Percentiles rank a stretch among this genome's conserved stretches.
Evolutionary conservation across 371 early-diverging fungal genomes (phyloP).

Genomic region (Mucor velutinosus): DNA sequence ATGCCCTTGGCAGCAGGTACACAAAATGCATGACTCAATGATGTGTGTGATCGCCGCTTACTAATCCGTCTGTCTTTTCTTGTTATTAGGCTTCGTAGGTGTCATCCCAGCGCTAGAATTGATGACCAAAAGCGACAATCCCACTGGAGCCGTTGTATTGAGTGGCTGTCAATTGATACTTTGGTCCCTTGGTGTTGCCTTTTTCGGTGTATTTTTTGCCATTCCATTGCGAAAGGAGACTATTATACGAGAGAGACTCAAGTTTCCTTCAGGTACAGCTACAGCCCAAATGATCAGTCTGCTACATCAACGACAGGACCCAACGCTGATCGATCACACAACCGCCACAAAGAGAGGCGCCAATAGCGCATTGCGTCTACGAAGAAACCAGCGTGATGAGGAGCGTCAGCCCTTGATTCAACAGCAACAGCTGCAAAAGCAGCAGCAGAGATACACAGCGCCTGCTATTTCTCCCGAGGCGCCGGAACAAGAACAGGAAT

Average conservation of each 20-base stretch:
- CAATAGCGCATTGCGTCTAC: neutral
- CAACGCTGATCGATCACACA: neutral
- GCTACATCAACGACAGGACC: constrained; percentile 59
- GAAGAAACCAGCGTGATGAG: neutral
- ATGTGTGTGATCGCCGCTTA: neutral
- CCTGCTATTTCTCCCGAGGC: neutral
- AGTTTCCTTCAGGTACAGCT: constrained; percentile 87
- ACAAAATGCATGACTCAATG: neutral
- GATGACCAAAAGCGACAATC: constrained; percentile 58
- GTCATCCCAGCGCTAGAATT: constrained; percentile 76
- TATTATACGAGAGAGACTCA: constrained; percentile 77
- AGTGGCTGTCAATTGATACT: constrained; percentile 60
- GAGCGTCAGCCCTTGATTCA: constrained; percentile 10
- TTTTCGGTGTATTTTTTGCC: constrained; percentile 92
- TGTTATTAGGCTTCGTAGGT: constrained; percentile 68
- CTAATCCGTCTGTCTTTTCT: neutral
- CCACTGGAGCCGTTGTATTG: constrained; percentile 42
- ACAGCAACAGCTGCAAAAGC: neutral
- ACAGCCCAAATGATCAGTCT: constrained; percentile 88
- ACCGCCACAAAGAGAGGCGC: neutral
- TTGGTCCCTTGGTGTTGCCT: constrained; percentile 83
- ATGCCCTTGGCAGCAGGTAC: constrained; percentile 81
- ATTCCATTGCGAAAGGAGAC: constrained; percentile 82
- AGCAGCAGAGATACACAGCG: neutral
- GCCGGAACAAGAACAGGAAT: neutral